A percentile compares a stretch with the other conserved stretches of the same genome.
phyloP scores from a whole-genome alignment of 495 filamentous ascomycete genomes.

The Filosporella fistucella region DNA sequence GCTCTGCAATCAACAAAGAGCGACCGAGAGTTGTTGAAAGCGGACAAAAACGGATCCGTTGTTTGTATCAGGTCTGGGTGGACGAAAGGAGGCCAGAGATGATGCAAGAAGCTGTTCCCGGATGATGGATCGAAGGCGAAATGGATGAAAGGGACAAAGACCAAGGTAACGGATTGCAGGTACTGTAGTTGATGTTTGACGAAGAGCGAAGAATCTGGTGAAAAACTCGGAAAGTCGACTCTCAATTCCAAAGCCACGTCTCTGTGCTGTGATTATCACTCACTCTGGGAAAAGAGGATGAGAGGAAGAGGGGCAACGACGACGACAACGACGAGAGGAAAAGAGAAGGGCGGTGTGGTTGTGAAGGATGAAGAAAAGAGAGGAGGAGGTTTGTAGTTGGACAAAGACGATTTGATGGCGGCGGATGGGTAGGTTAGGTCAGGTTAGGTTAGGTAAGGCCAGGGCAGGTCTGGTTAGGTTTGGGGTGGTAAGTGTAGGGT shows the following conservation, averaged over 20 bases:
- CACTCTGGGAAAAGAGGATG: constrained; percentile 8
- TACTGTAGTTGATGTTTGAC: not conserved
- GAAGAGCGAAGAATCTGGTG: constrained; percentile 1
- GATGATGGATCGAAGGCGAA: constrained; percentile 22
- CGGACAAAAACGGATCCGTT: not conserved
- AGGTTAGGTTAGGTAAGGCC: not conserved
- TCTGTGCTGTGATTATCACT: constrained; percentile 1
- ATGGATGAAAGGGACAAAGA: not conserved
- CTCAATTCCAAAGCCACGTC: constrained; percentile 6
- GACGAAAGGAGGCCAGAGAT: constrained; percentile 19
- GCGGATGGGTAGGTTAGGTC: not conserved
- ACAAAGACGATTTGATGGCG: not conserved
- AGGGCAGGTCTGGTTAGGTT: not conserved
- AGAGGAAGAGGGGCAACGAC: constrained; percentile 6
- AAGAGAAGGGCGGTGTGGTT: constrained; percentile 19
- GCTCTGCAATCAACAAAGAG: constrained; percentile 28
- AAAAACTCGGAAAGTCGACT: constrained; percentile 4
- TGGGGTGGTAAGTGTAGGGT: not conserved
- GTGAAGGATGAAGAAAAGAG: not conserved
- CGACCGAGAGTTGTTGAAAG: constrained; percentile 14
- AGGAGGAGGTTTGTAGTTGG: constrained; percentile 5
- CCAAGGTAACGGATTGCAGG: constrained; percentile 2
- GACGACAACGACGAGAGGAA: constrained; percentile 13
- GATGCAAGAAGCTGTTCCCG: constrained; percentile 25
- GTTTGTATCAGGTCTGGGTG: not conserved